Evolutionary conservation across 73 alveolate species (phyloP).

Genomic region (Effrenium voratum): DNA sequence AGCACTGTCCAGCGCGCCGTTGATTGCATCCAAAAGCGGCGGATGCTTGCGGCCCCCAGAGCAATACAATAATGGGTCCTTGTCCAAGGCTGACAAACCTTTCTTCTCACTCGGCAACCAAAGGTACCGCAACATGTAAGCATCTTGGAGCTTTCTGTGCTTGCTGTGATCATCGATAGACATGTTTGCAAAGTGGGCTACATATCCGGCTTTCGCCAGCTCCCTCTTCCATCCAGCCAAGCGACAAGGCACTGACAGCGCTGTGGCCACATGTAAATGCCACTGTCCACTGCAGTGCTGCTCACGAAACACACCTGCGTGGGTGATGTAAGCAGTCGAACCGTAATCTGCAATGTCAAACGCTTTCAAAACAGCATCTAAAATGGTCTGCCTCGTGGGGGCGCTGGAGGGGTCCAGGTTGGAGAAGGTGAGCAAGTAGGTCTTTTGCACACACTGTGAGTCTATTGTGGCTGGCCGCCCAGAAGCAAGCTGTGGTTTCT

Average conservation of each 20-base stretch:
- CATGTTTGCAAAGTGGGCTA: constrained; percentile 34
- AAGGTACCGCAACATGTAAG: not conserved
- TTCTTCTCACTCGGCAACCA: not conserved
- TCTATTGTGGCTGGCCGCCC: constrained; percentile 4
- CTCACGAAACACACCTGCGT: constrained; percentile 18
- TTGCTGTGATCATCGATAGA: constrained; percentile 15
- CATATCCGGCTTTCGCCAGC: constrained; percentile 22
- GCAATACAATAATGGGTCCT: constrained; percentile 25
- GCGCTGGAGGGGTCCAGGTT: constrained; percentile 13
- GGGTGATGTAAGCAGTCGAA: not conserved
- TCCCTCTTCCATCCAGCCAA: not conserved
- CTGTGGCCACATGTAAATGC: constrained; percentile 13
- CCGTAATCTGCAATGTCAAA: constrained; percentile 33
- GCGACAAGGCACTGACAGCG: constrained; percentile 1
- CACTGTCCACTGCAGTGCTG: constrained; percentile 22
- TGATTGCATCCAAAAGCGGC: not conserved
- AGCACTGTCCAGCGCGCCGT: not conserved
- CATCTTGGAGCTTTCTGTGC: not conserved
- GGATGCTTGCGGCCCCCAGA: constrained; percentile 10
- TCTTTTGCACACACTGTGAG: constrained; percentile 21
- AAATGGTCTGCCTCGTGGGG: constrained; percentile 1
- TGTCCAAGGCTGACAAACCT: constrained; percentile 22
- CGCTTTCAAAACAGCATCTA: not conserved
- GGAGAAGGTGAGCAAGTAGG: constrained; percentile 37
- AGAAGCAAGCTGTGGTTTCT: not conserved